Conservation (phyloP, 2,329 filamentous ascomycete genomes). For the Paecilomyces fulvus region DNA sequence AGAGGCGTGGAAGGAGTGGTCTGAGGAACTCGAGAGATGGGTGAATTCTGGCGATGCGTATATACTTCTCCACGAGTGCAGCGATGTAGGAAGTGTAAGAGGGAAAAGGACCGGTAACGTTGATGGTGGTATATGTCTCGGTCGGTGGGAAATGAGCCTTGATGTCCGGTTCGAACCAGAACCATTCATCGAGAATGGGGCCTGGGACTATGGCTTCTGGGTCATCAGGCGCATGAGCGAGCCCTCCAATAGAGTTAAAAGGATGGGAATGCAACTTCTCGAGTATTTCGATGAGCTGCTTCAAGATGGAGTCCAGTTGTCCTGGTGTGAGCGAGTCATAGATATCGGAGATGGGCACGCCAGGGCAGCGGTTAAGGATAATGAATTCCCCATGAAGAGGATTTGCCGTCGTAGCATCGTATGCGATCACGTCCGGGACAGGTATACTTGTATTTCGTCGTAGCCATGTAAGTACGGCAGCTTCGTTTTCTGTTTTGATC, state of each 20-base stretch:
- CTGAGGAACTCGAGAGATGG: slow-evolving; percentile 16
- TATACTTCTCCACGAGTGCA: slow-evolving; percentile 16
- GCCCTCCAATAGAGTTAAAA: slow-evolving; percentile 20
- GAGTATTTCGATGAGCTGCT: slow-evolving; percentile 22
- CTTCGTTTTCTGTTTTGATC: slow-evolving; percentile 32
- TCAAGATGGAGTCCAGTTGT: slow-evolving; percentile 14
- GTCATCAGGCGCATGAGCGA: slow-evolving; percentile 6
- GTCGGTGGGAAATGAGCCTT: slow-evolving; percentile 16
- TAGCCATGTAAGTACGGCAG: slow-evolving; percentile 28
- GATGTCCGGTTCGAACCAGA: slow-evolving; percentile 27
- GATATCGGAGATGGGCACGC: slow-evolving; percentile 19
- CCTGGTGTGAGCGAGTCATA: slow-evolving; percentile 15
- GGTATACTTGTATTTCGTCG: slow-evolving; percentile 24
- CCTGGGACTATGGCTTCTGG: slow-evolving; percentile 9
- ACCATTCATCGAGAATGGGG: slow-evolving; percentile 27
- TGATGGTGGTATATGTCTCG: slow-evolving; percentile 3
- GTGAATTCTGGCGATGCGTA: slow-evolving; percentile 20
- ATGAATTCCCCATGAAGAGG: slow-evolving; percentile 25
- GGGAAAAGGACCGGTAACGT: slow-evolving; percentile 9
- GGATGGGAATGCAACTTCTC: slow-evolving; percentile 18
- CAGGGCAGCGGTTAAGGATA: slow-evolving; percentile 19
- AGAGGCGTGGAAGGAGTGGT: slow-evolving; percentile 19
- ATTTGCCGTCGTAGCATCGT: slow-evolving; percentile 19
- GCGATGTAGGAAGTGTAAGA: slow-evolving; percentile 19
- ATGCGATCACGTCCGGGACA: slow-evolving; percentile 22